Evolutionary conservation across 345 rosid species (phyloP).

Genomic region (Eucalyptus camaldulensis): DNA sequence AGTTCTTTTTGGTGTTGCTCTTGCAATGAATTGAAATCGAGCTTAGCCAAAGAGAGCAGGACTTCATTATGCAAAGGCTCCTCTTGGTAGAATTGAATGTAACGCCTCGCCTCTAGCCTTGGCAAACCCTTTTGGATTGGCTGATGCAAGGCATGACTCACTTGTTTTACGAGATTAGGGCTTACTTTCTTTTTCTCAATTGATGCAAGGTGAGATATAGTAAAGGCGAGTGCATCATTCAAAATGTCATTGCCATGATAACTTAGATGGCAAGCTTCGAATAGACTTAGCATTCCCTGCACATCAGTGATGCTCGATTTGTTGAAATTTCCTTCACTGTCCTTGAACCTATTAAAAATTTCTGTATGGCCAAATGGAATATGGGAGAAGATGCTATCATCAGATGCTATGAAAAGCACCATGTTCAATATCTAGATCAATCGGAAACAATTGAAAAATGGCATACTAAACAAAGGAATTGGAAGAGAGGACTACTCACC

Average conservation of each 20-base stretch:
- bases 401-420: neutral
- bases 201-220: neutral
- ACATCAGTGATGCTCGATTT: neutral
- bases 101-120: neutral
- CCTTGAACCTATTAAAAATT: conserved; percentile 6
- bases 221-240: conserved; percentile 4
- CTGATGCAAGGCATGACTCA: neutral
- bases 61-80: neutral
- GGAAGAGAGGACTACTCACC: neutral
- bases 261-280: conserved; percentile 6
- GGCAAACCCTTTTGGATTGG: neutral
- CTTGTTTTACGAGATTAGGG: neutral
- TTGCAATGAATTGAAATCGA: neutral
- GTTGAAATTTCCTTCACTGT: conserved; percentile 3
- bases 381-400: neutral
- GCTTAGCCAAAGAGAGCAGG: neutral
- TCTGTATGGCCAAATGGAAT: neutral
- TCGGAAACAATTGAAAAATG: neutral
- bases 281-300: conserved; percentile 8
- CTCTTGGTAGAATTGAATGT: neutral
- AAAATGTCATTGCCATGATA: conserved; percentile 5
- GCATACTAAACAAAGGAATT: neutral
- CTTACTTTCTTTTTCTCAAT: neutral
- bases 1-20: neutral
- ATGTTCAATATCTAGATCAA: neutral